Base-by-base conservation (phyloP, 176 grass and related monocot species). In the Panicum miliaceum region DNA sequence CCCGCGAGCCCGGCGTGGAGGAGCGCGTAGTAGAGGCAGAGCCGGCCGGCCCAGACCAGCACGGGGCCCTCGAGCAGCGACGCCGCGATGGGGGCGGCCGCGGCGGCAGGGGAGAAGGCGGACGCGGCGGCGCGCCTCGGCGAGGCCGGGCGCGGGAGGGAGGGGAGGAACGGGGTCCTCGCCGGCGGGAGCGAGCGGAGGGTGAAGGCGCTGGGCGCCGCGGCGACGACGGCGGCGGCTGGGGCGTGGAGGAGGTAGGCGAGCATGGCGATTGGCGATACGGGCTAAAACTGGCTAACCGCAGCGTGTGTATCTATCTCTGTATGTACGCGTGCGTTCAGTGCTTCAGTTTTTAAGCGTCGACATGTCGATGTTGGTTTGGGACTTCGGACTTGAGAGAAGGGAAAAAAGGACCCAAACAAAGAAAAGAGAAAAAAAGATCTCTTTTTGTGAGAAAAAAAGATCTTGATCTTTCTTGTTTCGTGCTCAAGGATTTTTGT, bases 11-110 rank as follows among this genome's bases (percentile, higher is more conserved):
- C 96, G 62, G 38, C 50, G 77, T 92, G 94, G 50, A 99, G 82
- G 69, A 99, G 91, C 78, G 88, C 93, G 77, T 99, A 99, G 76
- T 92, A 95, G 85, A 99, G 64, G 86, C 91, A 99, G 56, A 99
- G 85, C 26, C 94, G 84, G 9, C 93, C 90, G 64, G 71, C 90
- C 96, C 96, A 99, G 66, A 94, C 83, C 73, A 99, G 85, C 36
- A 92, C 88, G 64, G 96, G 96, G 60, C 79, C 90, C 73, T 94
- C 88, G 36, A 99, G 81, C 75, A 99, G 84, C 79, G 93, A 94
- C 27, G 96, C 89, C 50, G 81, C 40, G 41, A 96, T 89, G 85
- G 84, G 83, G 32, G 51, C 86, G 51, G 16, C 88, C 22, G 63
- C 82, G 43, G 56, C 76, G 35, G 71, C 41, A 27, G 22, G 74